Evolutionary conservation across 331 rosid genomes (phyloP).

Genomic region (Phaseolus coccineus): DNA sequence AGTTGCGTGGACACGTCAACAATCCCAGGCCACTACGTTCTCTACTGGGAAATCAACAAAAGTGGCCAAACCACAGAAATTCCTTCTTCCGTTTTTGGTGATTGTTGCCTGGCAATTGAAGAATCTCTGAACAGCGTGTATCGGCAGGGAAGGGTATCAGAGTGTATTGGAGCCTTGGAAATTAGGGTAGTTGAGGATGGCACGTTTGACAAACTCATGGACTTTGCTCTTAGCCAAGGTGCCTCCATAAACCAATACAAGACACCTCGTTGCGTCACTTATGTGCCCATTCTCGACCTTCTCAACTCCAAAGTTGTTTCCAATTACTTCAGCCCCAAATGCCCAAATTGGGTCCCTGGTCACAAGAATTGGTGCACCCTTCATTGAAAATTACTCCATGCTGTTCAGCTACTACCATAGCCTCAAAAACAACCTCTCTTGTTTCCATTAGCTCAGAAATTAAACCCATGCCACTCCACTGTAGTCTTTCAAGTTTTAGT

Average conservation of each 20-base stretch:
- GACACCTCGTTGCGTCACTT: slow-evolving; percentile 59
- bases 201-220: slow-evolving; percentile 65
- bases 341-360: slow-evolving; percentile 59
- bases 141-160: slow-evolving; percentile 56
- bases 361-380: slow-evolving; percentile 35
- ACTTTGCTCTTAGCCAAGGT: slow-evolving; percentile 57
- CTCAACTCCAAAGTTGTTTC: slow-evolving; percentile 50
- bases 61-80: slow-evolving; percentile 16
- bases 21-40: slow-evolving; percentile 3
- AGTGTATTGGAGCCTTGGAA: slow-evolving; percentile 61
- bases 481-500: slow-evolving; percentile 20
- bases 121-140: slow-evolving; percentile 58
- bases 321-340: slow-evolving; percentile 53
- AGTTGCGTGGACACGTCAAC: neutral
- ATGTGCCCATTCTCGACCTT: slow-evolving; percentile 51
- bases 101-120: slow-evolving; percentile 55
- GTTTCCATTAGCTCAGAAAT: neutral
- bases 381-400: neutral
- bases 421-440: neutral
- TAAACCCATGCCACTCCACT: neutral
- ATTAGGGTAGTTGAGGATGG: slow-evolving; percentile 44
- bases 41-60: slow-evolving; percentile 34
- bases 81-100: slow-evolving; percentile 47
- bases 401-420: neutral
- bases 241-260: slow-evolving; percentile 68